phyloP scores from a whole-genome alignment of 768 basidiomycete genomes.

The Lactarius sp. region DNA sequence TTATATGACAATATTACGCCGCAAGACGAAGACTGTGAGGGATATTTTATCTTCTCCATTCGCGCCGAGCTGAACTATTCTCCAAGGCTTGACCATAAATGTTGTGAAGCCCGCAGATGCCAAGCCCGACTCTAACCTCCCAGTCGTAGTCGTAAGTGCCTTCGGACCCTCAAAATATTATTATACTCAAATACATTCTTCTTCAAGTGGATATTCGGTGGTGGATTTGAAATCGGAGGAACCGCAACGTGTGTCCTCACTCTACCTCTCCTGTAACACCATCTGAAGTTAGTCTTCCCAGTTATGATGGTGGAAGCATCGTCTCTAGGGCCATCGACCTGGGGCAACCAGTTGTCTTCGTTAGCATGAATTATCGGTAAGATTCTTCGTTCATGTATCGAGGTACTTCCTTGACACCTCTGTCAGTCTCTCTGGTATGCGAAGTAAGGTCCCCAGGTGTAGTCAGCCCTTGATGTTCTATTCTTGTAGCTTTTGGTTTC shows the following conservation, averaged over 20 bases:
- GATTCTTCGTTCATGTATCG: not conserved
- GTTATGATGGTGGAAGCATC: conserved; percentile 27
- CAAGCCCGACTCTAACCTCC: conserved; percentile 19
- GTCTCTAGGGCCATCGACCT: conserved; percentile 29
- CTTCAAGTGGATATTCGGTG: conserved; percentile 29
- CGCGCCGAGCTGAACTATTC: not conserved
- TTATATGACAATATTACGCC: conserved; percentile 14
- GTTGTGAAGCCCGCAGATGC: conserved; percentile 24
- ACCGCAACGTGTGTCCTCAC: conserved; percentile 10
- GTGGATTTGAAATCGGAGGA: conserved; percentile 21
- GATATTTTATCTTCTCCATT: not conserved
- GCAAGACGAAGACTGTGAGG: conserved; percentile 27
- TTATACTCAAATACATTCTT: not conserved
- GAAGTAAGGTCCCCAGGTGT: not conserved
- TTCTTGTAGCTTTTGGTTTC: conserved; percentile 43
- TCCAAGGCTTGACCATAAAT: conserved; percentile 28
- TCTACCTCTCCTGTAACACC: not conserved
- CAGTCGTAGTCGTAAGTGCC: conserved; percentile 28
- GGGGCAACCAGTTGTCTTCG: conserved; percentile 27
- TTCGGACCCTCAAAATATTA: not conserved
- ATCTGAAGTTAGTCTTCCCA: not conserved
- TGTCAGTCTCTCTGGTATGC: conserved; percentile 20
- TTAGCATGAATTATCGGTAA: conserved; percentile 31
- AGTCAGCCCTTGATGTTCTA: not conserved
- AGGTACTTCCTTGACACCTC: not conserved